A percentile compares a stretch with the other conserved stretches of the same genome.
Conservation (phyloP, 2,329 filamentous ascomycete genomes). For the Verticillium nonalfalfae region DNA sequence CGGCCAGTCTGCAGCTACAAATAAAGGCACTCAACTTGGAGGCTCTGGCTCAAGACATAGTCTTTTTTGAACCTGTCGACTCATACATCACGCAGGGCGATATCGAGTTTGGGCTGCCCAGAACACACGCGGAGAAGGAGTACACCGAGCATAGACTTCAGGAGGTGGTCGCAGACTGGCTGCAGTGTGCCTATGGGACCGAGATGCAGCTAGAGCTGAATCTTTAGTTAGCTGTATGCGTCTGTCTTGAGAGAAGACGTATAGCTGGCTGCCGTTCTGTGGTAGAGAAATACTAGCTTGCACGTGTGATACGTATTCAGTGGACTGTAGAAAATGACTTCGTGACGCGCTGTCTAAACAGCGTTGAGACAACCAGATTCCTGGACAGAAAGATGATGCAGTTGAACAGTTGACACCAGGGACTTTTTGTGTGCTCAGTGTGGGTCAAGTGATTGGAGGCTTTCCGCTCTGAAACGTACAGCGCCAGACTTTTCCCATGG, state of each 20-base stretch:
- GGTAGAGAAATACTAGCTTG: no score
- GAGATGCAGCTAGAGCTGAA: constrained; percentile 5
- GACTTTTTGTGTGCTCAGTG: neutral
- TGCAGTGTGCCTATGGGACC: neutral
- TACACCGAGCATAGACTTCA: constrained; percentile 4
- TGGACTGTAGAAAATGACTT: no score
- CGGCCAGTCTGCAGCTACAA: neutral
- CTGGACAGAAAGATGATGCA: no score
- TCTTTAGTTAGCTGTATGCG: constrained; percentile 5
- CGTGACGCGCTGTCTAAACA: no score
- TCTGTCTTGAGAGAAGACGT: neutral
- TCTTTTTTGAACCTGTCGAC: neutral
- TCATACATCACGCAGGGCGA: constrained; percentile 3
- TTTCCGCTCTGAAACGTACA: neutral
- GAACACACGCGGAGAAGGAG: constrained; percentile 1
- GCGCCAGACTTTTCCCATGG: neutral
- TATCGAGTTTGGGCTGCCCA: constrained; percentile 3
- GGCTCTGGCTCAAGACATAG: neutral
- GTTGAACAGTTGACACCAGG: no score
- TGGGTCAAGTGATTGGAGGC: neutral
- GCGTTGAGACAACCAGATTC: no score
- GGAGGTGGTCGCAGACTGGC: constrained; percentile 5
- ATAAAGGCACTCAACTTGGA: neutral
- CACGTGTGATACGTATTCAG: no score
- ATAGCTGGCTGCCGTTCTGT: no score